Percentiles rank a stretch among this genome's conserved stretches.
Conservation (phyloP, 495 filamentous ascomycete species). For the Penicillium dipodomyicola region DNA sequence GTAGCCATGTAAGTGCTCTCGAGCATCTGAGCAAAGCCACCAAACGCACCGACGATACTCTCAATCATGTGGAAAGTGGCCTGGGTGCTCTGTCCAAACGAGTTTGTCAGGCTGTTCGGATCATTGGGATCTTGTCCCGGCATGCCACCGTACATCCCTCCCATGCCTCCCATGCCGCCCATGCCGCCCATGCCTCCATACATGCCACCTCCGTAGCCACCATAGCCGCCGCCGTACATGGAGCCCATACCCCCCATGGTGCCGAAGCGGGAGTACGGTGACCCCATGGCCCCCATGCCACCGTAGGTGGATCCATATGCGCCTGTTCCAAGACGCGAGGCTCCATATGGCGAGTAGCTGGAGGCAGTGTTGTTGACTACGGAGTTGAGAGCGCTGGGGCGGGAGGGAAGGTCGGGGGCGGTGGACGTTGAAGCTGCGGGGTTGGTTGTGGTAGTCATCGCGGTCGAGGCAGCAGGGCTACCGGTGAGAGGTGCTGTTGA, state of each 20-base stretch:
- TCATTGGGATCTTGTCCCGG: slow-evolving; percentile 75
- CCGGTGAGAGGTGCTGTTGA: slow-evolving; percentile 35
- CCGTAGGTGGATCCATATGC: slow-evolving; percentile 48
- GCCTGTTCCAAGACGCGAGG: slow-evolving; percentile 56
- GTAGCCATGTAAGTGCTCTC: slow-evolving; percentile 99
- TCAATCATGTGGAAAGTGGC: slow-evolving; percentile 99
- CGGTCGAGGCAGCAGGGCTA: slow-evolving; percentile 39
- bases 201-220: slow-evolving; percentile 59
- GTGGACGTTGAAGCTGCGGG: slow-evolving; percentile 46
- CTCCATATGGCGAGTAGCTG: slow-evolving; percentile 73
- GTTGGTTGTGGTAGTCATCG: slow-evolving; percentile 40
- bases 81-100: slow-evolving; percentile 86
- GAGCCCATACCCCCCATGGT: slow-evolving; percentile 53
- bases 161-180: slow-evolving; percentile 53
- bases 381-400: slow-evolving; percentile 71
- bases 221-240: slow-evolving; percentile 58
- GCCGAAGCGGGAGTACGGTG: slow-evolving; percentile 67
- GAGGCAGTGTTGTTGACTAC: slow-evolving; percentile 81
- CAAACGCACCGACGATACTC: slow-evolving; percentile 93
- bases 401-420: slow-evolving; percentile 73
- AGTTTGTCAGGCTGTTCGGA: slow-evolving; percentile 85
- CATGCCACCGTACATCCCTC: slow-evolving; percentile 57
- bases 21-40: slow-evolving; percentile 98
- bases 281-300: slow-evolving; percentile 31
- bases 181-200: slow-evolving; percentile 40